These are phyloP conservation scores for Naegleria gruberi DNA, from an alignment of 208 protist genomes.

Conservation along the genomic window DNA sequence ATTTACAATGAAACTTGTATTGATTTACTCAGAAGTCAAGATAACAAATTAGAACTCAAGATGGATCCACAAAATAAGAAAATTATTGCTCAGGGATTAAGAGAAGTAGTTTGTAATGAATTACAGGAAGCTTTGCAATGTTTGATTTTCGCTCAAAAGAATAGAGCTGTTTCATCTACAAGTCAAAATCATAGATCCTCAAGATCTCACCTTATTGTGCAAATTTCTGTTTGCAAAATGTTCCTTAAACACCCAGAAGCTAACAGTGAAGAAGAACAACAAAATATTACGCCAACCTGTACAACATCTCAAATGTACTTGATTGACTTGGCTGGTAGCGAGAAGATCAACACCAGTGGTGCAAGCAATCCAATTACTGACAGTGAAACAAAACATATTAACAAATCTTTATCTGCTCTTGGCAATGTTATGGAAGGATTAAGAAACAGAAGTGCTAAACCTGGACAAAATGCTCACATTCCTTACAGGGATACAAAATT, in stretches of 20 bases:
- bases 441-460: conserved; percentile 52
- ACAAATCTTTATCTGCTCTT: not conserved
- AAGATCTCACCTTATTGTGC: conserved; percentile 30
- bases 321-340: conserved; percentile 19
- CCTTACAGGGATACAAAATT: conserved; percentile 78
- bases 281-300: not conserved
- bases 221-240: not conserved
- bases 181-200: conserved; percentile 27
- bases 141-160: not conserved
- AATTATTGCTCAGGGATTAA: not conserved
- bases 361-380: conserved; percentile 22
- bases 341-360: not conserved
- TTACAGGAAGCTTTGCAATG: not conserved
- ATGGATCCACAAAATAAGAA: not conserved
- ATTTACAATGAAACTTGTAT: conserved; percentile 10
- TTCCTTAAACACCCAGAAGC: not conserved
- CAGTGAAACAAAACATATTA: conserved; percentile 37
- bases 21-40: not conserved
- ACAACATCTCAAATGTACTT: not conserved
- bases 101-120: not conserved
- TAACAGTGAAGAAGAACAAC: not conserved
- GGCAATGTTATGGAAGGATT: conserved; percentile 6
- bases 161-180: conserved; percentile 17
- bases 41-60: conserved; percentile 25
- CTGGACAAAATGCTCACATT: conserved; percentile 45